Evolutionary conservation across 2,329 filamentous ascomycete genomes (phyloP), one percentile per base, ranked within the genome.

Genomic region (Colletotrichum sp.): DNA sequence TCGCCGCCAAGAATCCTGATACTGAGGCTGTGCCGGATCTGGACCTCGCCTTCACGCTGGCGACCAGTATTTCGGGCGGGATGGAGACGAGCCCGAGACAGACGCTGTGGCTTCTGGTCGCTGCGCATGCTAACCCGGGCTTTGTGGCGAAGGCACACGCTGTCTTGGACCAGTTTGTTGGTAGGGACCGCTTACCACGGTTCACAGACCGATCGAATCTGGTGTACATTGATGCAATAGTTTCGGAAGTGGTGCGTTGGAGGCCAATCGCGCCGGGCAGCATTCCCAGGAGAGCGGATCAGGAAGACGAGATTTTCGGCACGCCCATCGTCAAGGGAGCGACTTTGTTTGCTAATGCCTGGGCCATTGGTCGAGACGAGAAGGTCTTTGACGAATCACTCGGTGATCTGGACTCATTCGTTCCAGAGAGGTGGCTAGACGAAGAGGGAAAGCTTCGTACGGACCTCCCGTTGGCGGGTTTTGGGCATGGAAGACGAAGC

Each of bases 401-500:
- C 15, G 66, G 57, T 4, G 75, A 84, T 13, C 57, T 77, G 3
- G 81, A 83, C 21, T 62, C 69, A 1, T 85, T 85, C 71, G n/a
- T 78, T 12, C 83, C 84, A 0, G 83, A 85, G 69, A 77, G 82
- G n/a, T 85, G 84, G 83, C 24, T 71, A 24, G 21, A 65, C 4
- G 32, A 5, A 32, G 74, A 80, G 6, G 70, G 36, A 8, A 78
- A 44, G 24, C 69, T 75, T 5, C 69, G 82, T 21, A 81, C 81
- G 49, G 79, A 82, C 26, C 78, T 85, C 69, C 83, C 84, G 0
- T 79, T 82, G 3, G 78, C 81, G 1, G 85, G 86, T 8, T 90
- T 91, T 69, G 89, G 89, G 0, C 90, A 87, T 71, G 89, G 89
- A 1, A 82, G 88, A 4, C 80, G 89, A 2, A 82, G 87, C 2